These are phyloP conservation scores for Tuber magnatum DNA, from an alignment of 495 filamentous ascomycete genomes.

Conservation along the genomic window DNA sequence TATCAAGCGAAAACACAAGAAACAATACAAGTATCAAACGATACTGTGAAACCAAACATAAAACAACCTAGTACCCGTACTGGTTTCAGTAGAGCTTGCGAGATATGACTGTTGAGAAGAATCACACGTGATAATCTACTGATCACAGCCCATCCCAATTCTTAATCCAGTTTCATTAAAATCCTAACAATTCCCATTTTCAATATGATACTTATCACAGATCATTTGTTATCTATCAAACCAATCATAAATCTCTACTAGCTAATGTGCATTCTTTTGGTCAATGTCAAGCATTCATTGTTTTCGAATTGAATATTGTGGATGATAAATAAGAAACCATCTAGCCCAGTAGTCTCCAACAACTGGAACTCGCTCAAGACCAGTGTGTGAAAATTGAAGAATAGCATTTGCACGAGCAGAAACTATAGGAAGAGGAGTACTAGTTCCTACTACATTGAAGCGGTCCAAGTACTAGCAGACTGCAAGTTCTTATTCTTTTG, in stretches of 20 bases:
- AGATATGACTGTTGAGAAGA: conserved; percentile 8
- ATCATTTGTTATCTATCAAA: conserved; percentile 16
- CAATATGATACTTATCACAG: conserved; percentile 14
- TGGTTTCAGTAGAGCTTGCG: too few species aligned
- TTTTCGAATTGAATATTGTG: conserved; percentile 24
- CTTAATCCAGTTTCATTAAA: conserved; percentile 38
- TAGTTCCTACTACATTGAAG: conserved; percentile 16
- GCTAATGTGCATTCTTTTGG: conserved; percentile 15
- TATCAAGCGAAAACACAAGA: too few species aligned
- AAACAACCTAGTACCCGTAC: too few species aligned
- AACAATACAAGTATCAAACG: too few species aligned
- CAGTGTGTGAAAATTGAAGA: conserved; percentile 5
- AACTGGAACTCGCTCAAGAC: neutral
- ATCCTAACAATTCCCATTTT: conserved; percentile 28
- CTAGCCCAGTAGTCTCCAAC: conserved; percentile 21
- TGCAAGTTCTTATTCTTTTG: conserved; percentile 13
- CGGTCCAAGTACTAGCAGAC: conserved; percentile 24
- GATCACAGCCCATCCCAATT: conserved; percentile 31
- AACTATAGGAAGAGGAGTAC: conserved; percentile 13
- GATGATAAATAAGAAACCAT: conserved; percentile 28
- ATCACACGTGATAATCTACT: conserved; percentile 34
- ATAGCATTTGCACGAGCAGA: conserved; percentile 22
- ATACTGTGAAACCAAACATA: too few species aligned
- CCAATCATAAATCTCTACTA: conserved; percentile 24
- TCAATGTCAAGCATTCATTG: conserved; percentile 7